Base-by-base conservation (phyloP, 164 flowering plant species). In the Euptelea pleiosperma region DNA sequence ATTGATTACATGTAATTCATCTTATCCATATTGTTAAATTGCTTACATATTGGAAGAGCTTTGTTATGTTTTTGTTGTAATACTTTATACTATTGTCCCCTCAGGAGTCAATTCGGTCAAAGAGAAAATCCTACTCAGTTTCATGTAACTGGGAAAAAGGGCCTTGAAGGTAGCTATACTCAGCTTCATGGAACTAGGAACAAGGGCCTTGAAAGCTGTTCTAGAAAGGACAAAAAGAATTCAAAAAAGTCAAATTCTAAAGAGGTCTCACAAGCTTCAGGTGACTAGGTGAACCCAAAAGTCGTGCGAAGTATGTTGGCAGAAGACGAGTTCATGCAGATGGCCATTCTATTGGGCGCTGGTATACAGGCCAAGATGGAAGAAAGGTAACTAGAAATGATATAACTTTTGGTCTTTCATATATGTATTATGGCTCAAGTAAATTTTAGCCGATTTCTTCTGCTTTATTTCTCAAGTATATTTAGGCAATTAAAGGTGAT, bases 1-100 rank as follows among this genome's bases (percentile, higher is more conserved):
- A 80, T 93, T 69, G 83, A 93, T 76, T 93, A 86, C 79, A 78
- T 75, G 97, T 83, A 80, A 57, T 48, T 60, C 26, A 50, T 41
- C 50, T 60, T 52, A 16, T 29, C 37, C 49, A 5, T 10, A 18
- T 5, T 44, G 18, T 21, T n/a, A 26, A 8, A 4, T 9, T 61
- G 6, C 21, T 6, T 49, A 11, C 36, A 49, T 39, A 11, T 28
- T 34, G 9, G 4, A 36, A 18, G 8, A 52, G 5, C 18, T 45
- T 60, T 21, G 6, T 40, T 4, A 11, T 59, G 35, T 61, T 6
- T 18, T 10, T 48, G 24, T 58, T 40, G 15, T 52, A n/a, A 39
- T 22, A 1, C 16, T 26, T 8, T 58, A 15, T 65, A 12, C 31
- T 54, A 22, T 43, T 63, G 48, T 58, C 39, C 29, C 36, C 45